Evolutionary conservation across 2,329 filamentous ascomycete genomes (phyloP).

Genomic region (Paecilomyces formosus): DNA sequence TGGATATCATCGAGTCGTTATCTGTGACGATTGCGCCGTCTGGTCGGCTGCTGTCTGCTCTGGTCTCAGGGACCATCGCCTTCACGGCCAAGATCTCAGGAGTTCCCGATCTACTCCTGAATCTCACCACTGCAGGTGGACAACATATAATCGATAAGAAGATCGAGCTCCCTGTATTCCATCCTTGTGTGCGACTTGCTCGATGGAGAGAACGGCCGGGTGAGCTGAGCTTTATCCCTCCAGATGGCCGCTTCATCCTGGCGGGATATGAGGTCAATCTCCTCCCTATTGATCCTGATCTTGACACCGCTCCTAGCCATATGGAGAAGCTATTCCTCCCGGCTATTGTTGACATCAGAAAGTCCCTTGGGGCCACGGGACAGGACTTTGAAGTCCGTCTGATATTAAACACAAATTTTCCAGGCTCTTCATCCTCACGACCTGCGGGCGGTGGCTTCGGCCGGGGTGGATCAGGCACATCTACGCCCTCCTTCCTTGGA

Average conservation of each 20-base stretch:
- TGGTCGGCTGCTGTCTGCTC: slow-evolving; percentile 75
- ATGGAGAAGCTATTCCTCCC: slow-evolving; percentile 69
- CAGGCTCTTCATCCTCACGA: slow-evolving; percentile 36
- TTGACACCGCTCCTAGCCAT: slow-evolving; percentile 46
- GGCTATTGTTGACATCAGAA: slow-evolving; percentile 72
- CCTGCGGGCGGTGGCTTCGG: slow-evolving; percentile 26
- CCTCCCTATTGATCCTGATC: slow-evolving; percentile 60
- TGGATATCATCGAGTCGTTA: slow-evolving; percentile 87
- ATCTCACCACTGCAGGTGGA: slow-evolving; percentile 72
- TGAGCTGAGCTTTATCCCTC: slow-evolving; percentile 90
- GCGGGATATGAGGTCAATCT: slow-evolving; percentile 93
- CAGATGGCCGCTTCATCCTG: slow-evolving; percentile 87
- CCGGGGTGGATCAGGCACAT: slow-evolving; percentile 38
- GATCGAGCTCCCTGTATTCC: slow-evolving; percentile 86
- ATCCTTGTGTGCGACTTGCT: slow-evolving; percentile 87
- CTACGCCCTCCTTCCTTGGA: slow-evolving; percentile 42
- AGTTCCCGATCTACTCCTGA: slow-evolving; percentile 80
- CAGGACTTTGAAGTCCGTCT: slow-evolving; percentile 85
- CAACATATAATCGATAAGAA: slow-evolving; percentile 66
- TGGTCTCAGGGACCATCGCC: slow-evolving; percentile 85
- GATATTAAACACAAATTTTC: slow-evolving; percentile 61
- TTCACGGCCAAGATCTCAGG: slow-evolving; percentile 95
- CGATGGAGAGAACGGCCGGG: slow-evolving; percentile 84
- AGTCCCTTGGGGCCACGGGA: slow-evolving; percentile 64
- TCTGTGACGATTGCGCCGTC: slow-evolving; percentile 85